Evolutionary conservation across 768 basidiomycete genomes (phyloP).

Genomic region (Podaxis sp.): DNA sequence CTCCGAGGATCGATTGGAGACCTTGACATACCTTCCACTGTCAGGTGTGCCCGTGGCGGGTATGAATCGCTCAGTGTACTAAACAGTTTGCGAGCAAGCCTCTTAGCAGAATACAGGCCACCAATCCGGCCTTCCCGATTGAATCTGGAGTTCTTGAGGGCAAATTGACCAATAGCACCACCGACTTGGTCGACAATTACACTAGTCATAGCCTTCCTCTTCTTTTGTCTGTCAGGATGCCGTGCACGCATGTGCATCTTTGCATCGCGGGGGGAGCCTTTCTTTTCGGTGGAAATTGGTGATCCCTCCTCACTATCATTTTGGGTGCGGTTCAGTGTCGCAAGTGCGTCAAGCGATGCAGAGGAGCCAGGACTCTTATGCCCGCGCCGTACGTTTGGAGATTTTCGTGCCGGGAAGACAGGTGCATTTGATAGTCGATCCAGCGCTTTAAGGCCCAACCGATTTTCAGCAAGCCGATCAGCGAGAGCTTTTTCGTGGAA

Average conservation of each 20-base stretch:
- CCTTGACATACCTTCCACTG: constrained; percentile 57
- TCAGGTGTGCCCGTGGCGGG: constrained; percentile 58
- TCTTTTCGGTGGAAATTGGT: constrained; percentile 11
- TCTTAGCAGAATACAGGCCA: constrained; percentile 63
- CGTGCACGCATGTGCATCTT: constrained; percentile 13
- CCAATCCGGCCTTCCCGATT: constrained; percentile 40
- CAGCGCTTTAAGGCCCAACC: constrained; percentile 65
- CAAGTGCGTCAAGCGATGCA: constrained; percentile 35
- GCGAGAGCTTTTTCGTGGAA: constrained; percentile 78
- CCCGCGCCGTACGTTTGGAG: constrained; percentile 43
- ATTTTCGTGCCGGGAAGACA: constrained; percentile 37
- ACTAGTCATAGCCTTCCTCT: constrained; percentile 54
- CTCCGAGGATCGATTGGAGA: not conserved
- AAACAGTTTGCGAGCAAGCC: constrained; percentile 69
- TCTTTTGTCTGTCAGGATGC: constrained; percentile 36
- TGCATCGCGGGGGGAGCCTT: not conserved
- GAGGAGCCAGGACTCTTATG: constrained; percentile 42
- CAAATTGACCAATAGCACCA: constrained; percentile 68
- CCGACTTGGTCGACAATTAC: constrained; percentile 74
- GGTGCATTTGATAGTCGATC: constrained; percentile 72
- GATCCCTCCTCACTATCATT: constrained; percentile 1
- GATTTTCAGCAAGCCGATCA: constrained; percentile 71
- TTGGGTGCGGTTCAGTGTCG: constrained; percentile 13
- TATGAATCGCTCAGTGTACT: constrained; percentile 56
- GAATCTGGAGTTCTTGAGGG: constrained; percentile 64